Conservation (phyloP, 352 stramenopile genomes). For the Saprolegnia diclina region DNA sequence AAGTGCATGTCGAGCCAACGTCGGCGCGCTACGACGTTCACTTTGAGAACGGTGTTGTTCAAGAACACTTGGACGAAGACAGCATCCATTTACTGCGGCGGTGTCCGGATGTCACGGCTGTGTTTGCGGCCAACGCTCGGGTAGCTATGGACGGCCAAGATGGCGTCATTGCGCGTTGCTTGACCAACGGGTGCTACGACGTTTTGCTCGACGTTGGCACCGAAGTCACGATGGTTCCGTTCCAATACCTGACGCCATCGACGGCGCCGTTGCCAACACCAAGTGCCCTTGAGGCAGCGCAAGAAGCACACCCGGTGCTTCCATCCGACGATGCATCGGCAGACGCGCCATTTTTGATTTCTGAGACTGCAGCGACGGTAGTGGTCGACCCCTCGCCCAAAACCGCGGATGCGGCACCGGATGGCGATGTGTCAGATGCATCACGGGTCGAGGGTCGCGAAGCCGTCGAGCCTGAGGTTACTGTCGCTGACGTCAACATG, state of each 20-base stretch:
- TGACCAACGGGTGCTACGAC: conserved; percentile 17
- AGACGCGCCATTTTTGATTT: too few relatives aligned
- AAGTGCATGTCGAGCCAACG: neutral
- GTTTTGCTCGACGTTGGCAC: neutral
- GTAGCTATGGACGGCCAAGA: neutral
- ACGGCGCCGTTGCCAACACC: too few relatives aligned
- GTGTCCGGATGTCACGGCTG: neutral
- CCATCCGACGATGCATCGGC: too few relatives aligned
- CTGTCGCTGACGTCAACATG: too few relatives aligned
- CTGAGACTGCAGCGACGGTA: too few relatives aligned
- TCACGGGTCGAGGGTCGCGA: too few relatives aligned
- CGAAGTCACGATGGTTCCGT: neutral
- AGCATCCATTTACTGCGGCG: conserved; percentile 14
- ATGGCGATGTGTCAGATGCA: too few relatives aligned
- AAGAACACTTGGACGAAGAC: conserved; percentile 9
- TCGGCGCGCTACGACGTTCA: conserved; percentile 13
- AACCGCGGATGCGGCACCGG: too few relatives aligned
- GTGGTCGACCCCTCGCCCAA: too few relatives aligned
- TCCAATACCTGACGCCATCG: neutral
- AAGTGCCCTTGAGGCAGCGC: too few relatives aligned
- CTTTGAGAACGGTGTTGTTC: conserved; percentile 10
- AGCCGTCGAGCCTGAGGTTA: too few relatives aligned
- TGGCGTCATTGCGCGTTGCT: neutral
- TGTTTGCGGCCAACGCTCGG: neutral
- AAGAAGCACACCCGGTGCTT: too few relatives aligned